Percentiles rank a stretch among this genome's conserved stretches.
Evolutionary conservation across 768 basidiomycete species (phyloP).

Genomic region (Amyloporia xantha): DNA sequence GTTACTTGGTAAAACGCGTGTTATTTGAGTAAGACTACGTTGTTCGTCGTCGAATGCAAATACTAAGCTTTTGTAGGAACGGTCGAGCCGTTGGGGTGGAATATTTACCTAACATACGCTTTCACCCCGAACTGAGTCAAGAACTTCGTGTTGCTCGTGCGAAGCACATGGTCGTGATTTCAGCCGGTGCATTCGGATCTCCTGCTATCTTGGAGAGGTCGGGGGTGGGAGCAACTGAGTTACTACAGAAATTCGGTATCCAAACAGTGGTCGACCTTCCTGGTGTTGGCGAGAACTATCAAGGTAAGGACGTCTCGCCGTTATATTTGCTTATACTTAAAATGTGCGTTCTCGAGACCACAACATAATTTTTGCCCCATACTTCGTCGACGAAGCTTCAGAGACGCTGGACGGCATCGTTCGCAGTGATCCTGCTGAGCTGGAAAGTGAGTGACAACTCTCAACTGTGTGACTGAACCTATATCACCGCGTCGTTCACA

Average conservation of each 20-base stretch:
- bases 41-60: background rate
- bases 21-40: slow-evolving; percentile 26
- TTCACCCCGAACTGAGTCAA: slow-evolving; percentile 12
- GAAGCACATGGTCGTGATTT: slow-evolving; percentile 30
- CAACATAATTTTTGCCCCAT: slow-evolving; percentile 11
- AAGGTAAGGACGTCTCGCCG: slow-evolving; percentile 21
- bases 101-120: slow-evolving; percentile 22
- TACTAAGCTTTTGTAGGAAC: slow-evolving; percentile 17
- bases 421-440: slow-evolving; percentile 9
- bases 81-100: slow-evolving; percentile 33
- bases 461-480: background rate
- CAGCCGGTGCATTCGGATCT: slow-evolving; percentile 35
- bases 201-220: slow-evolving; percentile 51
- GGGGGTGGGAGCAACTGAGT: slow-evolving; percentile 30
- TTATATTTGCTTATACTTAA: background rate
- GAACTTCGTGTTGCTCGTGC: slow-evolving; percentile 23
- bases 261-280: slow-evolving; percentile 28
- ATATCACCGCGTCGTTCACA: slow-evolving; percentile 9
- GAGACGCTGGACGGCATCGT: slow-evolving; percentile 18
- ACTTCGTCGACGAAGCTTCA: slow-evolving; percentile 8
- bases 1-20: slow-evolving; percentile 29
- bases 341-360: slow-evolving; percentile 9
- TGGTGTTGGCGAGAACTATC: slow-evolving; percentile 38
- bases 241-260: slow-evolving; percentile 27
- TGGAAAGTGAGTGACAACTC: slow-evolving; percentile 12